A percentile compares a stretch with the other conserved stretches of the same genome.
Conservation (phyloP, 78 protist genomes). For the Dictyostelium purpureum region DNA sequence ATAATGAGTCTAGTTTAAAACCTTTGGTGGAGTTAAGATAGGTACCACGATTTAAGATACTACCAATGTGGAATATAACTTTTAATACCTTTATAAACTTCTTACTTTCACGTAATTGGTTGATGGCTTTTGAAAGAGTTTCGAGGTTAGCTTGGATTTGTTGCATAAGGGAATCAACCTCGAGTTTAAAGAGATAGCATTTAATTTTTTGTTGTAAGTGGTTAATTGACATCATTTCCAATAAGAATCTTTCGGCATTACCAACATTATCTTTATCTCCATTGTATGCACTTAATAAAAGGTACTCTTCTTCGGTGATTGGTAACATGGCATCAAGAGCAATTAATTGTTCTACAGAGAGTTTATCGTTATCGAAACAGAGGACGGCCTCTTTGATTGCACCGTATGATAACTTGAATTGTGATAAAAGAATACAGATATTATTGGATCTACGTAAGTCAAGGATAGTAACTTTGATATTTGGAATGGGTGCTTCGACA, state of each 20-base stretch:
- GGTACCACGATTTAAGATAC: slow-evolving; percentile 72
- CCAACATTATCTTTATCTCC: slow-evolving; percentile 36
- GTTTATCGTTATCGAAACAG: slow-evolving; percentile 19
- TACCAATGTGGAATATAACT: slow-evolving; percentile 59
- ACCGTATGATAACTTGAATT: slow-evolving; percentile 49
- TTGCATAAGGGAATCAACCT: neutral
- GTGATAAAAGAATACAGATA: slow-evolving; percentile 58
- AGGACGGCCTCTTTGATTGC: slow-evolving; percentile 62
- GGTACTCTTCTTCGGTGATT: slow-evolving; percentile 46
- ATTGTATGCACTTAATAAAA: neutral
- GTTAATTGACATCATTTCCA: slow-evolving; percentile 60
- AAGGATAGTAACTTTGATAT: neutral
- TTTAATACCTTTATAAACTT: slow-evolving; percentile 25
- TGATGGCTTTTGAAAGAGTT: neutral
- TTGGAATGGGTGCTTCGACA: neutral
- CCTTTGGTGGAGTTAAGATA: slow-evolving; percentile 48
- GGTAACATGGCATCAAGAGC: slow-evolving; percentile 77
- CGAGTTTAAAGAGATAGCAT: slow-evolving; percentile 26
- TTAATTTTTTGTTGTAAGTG: slow-evolving; percentile 39
- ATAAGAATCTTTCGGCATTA: slow-evolving; percentile 38
- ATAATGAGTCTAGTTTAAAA: slow-evolving; percentile 33
- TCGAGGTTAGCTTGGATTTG: neutral
- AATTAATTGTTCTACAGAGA: slow-evolving; percentile 68
- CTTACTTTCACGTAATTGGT: neutral
- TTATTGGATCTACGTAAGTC: slow-evolving; percentile 68